Evolutionary conservation across 2,329 filamentous ascomycete species (phyloP).

Genomic region (Ascochyta fabae): DNA sequence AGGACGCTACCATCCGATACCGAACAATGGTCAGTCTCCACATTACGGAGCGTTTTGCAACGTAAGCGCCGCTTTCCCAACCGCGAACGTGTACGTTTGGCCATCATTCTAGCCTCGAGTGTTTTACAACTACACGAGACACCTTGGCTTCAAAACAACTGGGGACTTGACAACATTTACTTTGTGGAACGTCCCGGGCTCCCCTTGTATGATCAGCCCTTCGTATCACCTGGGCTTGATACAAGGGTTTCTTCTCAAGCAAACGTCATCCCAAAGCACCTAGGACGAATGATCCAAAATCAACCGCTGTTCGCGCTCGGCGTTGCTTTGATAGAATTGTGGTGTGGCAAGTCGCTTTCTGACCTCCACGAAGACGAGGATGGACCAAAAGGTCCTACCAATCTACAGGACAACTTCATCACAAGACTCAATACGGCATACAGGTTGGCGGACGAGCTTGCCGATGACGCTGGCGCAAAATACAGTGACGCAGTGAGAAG

Average conservation of each 20-base stretch:
- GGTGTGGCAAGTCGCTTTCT: slow-evolving; percentile 33
- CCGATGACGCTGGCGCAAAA: slow-evolving; percentile 34
- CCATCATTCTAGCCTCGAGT: slow-evolving; percentile 28
- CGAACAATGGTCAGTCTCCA: background rate
- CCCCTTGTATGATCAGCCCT: slow-evolving; percentile 18
- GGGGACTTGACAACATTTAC: slow-evolving; percentile 31
- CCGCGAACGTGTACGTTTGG: slow-evolving; percentile 24
- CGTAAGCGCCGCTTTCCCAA: background rate
- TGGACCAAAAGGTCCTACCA: background rate
- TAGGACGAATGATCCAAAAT: slow-evolving; percentile 38
- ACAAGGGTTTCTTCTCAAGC: background rate
- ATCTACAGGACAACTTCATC: background rate
- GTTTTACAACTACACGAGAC: slow-evolving; percentile 35
- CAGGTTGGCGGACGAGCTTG: slow-evolving; percentile 34
- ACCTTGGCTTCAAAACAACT: slow-evolving; percentile 31
- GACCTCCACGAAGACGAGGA: slow-evolving; percentile 25
- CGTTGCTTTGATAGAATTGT: slow-evolving; percentile 45
- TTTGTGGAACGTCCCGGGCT: slow-evolving; percentile 25
- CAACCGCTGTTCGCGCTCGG: slow-evolving; percentile 44
- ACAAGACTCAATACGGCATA: slow-evolving; percentile 1
- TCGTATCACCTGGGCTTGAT: background rate
- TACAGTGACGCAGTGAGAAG: slow-evolving; percentile 42
- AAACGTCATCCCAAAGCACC: slow-evolving; percentile 7
- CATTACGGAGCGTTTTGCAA: background rate
- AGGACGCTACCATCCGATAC: background rate